Base-by-base conservation (phyloP, 495 filamentous ascomycete genomes). In the Astrothelium subdiscretum region DNA sequence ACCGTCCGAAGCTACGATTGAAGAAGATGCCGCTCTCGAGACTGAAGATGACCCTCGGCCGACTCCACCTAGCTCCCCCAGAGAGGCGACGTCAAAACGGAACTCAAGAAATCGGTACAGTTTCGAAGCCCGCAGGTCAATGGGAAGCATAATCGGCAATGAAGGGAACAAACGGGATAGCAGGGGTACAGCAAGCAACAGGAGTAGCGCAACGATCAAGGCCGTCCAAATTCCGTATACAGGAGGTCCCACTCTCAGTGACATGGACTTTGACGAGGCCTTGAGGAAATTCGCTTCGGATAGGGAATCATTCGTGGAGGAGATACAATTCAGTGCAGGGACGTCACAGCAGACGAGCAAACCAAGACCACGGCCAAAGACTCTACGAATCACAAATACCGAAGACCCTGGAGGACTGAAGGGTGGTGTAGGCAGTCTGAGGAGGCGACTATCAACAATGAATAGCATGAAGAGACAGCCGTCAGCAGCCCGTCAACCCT, bases 261-360 rank as follows among this genome's bases (percentile, higher is more conserved):
- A 95, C 72, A 89, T 87, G 69, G 92, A 97, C 74, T 98, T 98
- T 69, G 92, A 97, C 68, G 81, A 87, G 68, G 94, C 94, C 18
- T 79, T 98, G 64, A 73, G 89, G 60, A 97, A 96, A 72, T 98
- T 98, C 75, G 90, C 94, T 43, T 87, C 88, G 57, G 94, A 97
- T 75, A 80, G 94, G 66, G 94, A 98, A 66, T 87, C 86, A 64
- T 97, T 98, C 71, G 71, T 98, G 67, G 90, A 95, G 60, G 94
- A 98, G 73, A 79, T 97, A 64, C 90, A 86, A 69, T 87, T 96
- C 72, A 92, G 83, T 67, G 91, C 92, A 24, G 94, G 92, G 51
- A 85, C 90, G 24, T 78, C 85, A 11, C 44, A 57, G 2, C 62
- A 64, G 5, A 61, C 74, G 62, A 66, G 60, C 31, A 62, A 32